A percentile compares a stretch with the other conserved stretches of the same genome.
Evolutionary conservation across 371 early-diverging fungal species (phyloP).

Genomic region (Syncephalastrum monosporum): DNA sequence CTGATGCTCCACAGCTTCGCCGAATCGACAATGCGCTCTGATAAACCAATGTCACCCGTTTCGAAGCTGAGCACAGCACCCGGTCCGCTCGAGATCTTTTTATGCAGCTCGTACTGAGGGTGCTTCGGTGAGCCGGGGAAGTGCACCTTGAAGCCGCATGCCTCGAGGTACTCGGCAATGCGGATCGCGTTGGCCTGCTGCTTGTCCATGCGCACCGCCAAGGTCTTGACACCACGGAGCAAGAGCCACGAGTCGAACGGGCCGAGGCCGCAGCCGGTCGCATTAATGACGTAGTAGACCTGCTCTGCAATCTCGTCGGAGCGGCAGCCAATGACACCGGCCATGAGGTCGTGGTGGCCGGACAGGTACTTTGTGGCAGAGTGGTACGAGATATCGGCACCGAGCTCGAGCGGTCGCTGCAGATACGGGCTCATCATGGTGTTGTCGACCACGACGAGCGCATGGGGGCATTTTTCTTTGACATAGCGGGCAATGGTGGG

Average conservation of each 20-base stretch:
- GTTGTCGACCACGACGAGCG: conserved; percentile 89
- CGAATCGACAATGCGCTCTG: conserved; percentile 84
- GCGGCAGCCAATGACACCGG: conserved; percentile 82
- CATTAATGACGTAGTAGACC: conserved; percentile 84
- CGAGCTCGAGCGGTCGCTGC: conserved; percentile 83
- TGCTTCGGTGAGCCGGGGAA: conserved; percentile 89
- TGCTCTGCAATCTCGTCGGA: conserved; percentile 68
- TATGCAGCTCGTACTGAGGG: conserved; percentile 87
- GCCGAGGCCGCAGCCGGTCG: conserved; percentile 86
- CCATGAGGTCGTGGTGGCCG: conserved; percentile 94
- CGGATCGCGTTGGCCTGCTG: conserved; percentile 74
- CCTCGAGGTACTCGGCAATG: conserved; percentile 81
- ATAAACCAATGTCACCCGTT: conserved; percentile 82
- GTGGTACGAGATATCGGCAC: conserved; percentile 87
- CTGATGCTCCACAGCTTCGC: conserved; percentile 88
- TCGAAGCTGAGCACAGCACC: conserved; percentile 95
- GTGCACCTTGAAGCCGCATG: conserved; percentile 76
- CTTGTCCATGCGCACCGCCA: conserved; percentile 85
- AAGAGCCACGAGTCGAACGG: conserved; percentile 90
- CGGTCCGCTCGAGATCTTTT: conserved; percentile 75
- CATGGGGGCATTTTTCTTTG: conserved; percentile 66
- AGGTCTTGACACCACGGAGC: conserved; percentile 86
- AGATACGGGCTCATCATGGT: conserved; percentile 93
- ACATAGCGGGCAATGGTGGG: conserved; percentile 70
- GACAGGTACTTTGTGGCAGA: conserved; percentile 89